Evolutionary conservation across 1,284 basidiomycete genomes (phyloP).

Genomic region (Coniferiporia sulphurascens): DNA sequence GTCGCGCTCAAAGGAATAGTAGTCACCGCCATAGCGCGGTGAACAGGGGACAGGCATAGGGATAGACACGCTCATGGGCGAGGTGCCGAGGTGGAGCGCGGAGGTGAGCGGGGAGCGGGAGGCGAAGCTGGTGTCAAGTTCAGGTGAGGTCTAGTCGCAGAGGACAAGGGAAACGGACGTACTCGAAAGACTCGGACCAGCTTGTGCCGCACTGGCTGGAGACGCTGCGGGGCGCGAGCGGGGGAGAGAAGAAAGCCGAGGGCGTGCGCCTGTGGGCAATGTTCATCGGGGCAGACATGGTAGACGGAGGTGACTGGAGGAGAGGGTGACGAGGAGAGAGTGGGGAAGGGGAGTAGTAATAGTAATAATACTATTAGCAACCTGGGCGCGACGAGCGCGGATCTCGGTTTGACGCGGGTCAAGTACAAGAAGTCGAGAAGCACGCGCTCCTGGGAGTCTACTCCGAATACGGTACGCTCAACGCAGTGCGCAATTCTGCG

Average conservation of each 20-base stretch:
- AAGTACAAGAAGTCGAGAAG: too few species aligned
- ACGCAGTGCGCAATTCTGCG: too few species aligned
- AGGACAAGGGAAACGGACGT: background rate
- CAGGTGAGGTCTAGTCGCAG: background rate
- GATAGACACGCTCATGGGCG: background rate
- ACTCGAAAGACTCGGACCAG: conserved; percentile 14
- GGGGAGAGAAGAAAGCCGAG: conserved; percentile 1
- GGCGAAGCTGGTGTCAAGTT: conserved; percentile 5
- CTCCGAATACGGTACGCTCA: too few species aligned
- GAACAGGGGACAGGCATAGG: conserved; percentile 7
- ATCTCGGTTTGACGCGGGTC: background rate
- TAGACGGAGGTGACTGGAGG: background rate
- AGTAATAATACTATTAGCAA: background rate
- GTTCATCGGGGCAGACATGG: conserved; percentile 10
- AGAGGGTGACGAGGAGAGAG: too few species aligned
- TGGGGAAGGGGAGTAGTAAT: background rate
- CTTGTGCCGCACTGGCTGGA: conserved; percentile 8
- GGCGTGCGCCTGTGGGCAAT: conserved; percentile 10
- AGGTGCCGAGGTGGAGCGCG: conserved; percentile 13
- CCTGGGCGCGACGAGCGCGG: background rate
- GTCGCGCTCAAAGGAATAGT: conserved; percentile 13
- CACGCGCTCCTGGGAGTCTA: too few species aligned
- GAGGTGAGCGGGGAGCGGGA: conserved; percentile 16
- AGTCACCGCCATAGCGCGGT: conserved; percentile 9
- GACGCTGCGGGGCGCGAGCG: conserved; percentile 4